phyloP scores from a whole-genome alignment of 108 stramenopile genomes.

The Conticribra guillardii region DNA sequence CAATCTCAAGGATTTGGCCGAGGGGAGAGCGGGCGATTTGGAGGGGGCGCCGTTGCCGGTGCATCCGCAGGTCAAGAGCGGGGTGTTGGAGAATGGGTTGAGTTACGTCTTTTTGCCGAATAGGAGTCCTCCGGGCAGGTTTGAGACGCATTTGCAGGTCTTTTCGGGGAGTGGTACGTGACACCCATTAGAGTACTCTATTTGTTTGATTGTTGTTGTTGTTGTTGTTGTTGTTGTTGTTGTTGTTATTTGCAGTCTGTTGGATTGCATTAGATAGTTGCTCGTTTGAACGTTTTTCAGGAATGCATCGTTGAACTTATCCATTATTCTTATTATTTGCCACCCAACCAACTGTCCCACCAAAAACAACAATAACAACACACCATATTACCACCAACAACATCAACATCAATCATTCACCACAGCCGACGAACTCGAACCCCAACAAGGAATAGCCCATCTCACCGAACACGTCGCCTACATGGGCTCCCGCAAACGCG shows the following conservation, averaged over 20 bases:
- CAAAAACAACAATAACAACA: conserved; percentile 10
- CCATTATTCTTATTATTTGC: not conserved
- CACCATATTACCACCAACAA: conserved; percentile 23
- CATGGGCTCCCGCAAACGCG: conserved; percentile 97
- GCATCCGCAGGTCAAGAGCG: conserved; percentile 75
- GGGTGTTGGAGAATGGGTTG: conserved; percentile 89
- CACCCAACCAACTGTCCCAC: not conserved
- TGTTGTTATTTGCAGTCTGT: not conserved
- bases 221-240: not conserved
- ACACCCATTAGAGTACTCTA: not conserved
- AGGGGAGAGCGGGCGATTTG: not conserved
- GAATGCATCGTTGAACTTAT: too few species aligned
- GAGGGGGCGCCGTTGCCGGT: conserved; percentile 64
- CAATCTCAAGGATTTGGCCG: conserved; percentile 19
- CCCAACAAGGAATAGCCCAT: conserved; percentile 97
- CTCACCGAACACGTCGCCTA: conserved; percentile 98
- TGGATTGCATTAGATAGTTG: not conserved
- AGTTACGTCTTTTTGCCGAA: conserved; percentile 95
- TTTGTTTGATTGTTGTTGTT: not conserved
- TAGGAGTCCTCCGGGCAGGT: conserved; percentile 90
- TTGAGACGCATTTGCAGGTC: conserved; percentile 97
- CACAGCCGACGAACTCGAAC: conserved; percentile 91
- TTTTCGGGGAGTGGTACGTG: conserved; percentile 81
- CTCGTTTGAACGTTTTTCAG: too few species aligned
- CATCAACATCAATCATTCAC: too few species aligned